A percentile compares a stretch with the other conserved stretches of the same genome.
phyloP scores from a whole-genome alignment of 345 rosid species.

The Isatis tinctoria region DNA sequence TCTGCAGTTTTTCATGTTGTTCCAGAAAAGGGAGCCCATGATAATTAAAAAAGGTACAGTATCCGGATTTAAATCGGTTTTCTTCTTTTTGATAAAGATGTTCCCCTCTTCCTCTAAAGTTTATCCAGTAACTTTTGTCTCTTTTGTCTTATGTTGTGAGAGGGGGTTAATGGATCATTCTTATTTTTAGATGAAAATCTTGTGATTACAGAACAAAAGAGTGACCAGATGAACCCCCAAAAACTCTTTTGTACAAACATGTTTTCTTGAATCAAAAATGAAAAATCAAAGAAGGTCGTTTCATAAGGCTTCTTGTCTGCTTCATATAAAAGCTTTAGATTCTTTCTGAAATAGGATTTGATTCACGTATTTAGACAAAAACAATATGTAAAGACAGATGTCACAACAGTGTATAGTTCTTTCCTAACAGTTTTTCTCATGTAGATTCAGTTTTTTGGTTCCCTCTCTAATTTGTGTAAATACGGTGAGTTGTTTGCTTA shows the following conservation, averaged over 20 bases:
- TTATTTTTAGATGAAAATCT: conserved; percentile 5
- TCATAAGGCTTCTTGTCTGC: neutral
- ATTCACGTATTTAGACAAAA: neutral
- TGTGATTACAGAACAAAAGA: conserved; percentile 16
- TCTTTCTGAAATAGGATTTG: neutral
- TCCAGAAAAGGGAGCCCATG: conserved; percentile 28
- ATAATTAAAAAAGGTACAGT: conserved; percentile 24
- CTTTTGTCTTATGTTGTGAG: conserved; percentile 23
- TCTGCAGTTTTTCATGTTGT: conserved; percentile 33
- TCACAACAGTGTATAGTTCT: conserved; percentile 14
- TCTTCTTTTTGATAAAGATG: conserved; percentile 23
- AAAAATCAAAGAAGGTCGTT: neutral
- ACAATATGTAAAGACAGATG: conserved; percentile 2
- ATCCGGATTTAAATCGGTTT: conserved; percentile 11
- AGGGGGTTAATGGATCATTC: conserved; percentile 3
- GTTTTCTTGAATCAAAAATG: neutral
- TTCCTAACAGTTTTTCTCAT: conserved; percentile 17
- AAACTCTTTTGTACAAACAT: neutral
- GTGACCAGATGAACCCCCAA: neutral
- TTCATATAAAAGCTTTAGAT: neutral
- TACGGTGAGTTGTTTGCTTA: conserved; percentile 20
- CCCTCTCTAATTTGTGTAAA: neutral
- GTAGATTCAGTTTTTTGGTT: conserved; percentile 12
- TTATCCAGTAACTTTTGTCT: conserved; percentile 9
- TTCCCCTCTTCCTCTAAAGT: conserved; percentile 9